Evolutionary conservation across 768 basidiomycete species (phyloP).

Genomic region (Amanita phalloides): DNA sequence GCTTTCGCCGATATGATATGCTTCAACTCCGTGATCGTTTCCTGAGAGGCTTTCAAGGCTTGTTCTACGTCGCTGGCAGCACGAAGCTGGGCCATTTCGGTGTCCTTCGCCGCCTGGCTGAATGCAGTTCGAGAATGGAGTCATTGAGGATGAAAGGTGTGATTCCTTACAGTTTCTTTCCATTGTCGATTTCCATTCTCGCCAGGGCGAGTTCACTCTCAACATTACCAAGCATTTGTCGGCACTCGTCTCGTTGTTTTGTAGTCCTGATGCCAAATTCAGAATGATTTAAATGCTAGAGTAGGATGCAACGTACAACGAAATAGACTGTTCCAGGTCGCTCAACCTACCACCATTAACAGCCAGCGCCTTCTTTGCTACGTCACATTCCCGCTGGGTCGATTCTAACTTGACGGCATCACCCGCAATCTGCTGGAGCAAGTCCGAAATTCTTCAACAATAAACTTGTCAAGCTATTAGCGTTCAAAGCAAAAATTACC

Average conservation of each 20-base stretch:
- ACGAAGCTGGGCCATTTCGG: neutral
- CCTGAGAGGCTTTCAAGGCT: neutral
- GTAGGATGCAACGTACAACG: neutral
- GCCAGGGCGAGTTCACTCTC: neutral
- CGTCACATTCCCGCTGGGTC: neutral
- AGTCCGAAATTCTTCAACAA: conserved; percentile 2
- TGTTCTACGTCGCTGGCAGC: neutral
- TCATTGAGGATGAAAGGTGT: neutral
- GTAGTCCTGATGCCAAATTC: neutral
- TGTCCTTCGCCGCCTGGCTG: neutral
- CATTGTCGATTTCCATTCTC: neutral
- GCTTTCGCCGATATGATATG: neutral
- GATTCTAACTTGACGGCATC: neutral
- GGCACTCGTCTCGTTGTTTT: neutral
- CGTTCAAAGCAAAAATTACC: conserved; percentile 7
- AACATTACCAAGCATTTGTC: neutral
- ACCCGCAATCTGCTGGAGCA: neutral
- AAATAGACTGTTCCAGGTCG: neutral
- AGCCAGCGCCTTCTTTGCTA: neutral
- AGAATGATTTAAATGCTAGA: neutral
- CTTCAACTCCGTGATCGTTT: neutral
- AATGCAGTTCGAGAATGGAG: neutral
- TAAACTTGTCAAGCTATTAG: conserved; percentile 8
- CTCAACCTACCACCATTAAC: neutral
- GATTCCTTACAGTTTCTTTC: neutral